Conservation (phyloP, 2,329 filamentous ascomycete genomes). For the Fusarium compactum region DNA sequence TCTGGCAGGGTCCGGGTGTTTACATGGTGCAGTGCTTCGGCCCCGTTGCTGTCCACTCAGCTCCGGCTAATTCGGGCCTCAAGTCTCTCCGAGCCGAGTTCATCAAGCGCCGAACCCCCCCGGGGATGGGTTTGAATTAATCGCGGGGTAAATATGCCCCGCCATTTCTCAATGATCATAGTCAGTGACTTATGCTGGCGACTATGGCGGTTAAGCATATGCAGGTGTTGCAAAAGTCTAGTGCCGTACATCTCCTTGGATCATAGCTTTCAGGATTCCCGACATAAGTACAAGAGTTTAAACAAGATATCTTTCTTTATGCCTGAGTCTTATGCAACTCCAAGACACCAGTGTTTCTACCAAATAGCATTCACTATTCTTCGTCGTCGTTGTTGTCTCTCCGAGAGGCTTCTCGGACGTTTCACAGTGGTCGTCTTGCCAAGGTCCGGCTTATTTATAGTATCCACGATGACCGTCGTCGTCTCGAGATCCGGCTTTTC, state of each 20-base stretch:
- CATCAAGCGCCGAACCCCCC: slow-evolving; percentile 8
- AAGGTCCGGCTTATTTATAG: background rate
- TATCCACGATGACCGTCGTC: background rate
- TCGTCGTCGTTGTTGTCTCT: background rate
- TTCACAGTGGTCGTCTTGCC: background rate
- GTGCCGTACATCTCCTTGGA: background rate
- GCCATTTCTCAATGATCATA: slow-evolving; percentile 9
- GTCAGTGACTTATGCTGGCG: slow-evolving; percentile 20
- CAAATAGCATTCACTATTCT: background rate
- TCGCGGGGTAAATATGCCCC: slow-evolving; percentile 26
- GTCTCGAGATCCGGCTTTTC: background rate
- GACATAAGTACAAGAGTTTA: background rate
- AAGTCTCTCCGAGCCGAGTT: slow-evolving; percentile 5
- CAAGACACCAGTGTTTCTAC: background rate
- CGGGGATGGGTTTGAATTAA: background rate
- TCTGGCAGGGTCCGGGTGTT: slow-evolving; percentile 17
- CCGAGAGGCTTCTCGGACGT: background rate
- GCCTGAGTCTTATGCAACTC: background rate
- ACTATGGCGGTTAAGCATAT: slow-evolving; percentile 18
- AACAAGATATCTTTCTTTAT: background rate
- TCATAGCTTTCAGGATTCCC: background rate
- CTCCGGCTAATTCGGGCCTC: slow-evolving; percentile 5
- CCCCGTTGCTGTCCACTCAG: slow-evolving; percentile 25
- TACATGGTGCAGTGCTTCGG: background rate
- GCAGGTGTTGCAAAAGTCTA: background rate